phyloP scores from a whole-genome alignment of 768 basidiomycete genomes.

The Kockovaella imperatae region DNA sequence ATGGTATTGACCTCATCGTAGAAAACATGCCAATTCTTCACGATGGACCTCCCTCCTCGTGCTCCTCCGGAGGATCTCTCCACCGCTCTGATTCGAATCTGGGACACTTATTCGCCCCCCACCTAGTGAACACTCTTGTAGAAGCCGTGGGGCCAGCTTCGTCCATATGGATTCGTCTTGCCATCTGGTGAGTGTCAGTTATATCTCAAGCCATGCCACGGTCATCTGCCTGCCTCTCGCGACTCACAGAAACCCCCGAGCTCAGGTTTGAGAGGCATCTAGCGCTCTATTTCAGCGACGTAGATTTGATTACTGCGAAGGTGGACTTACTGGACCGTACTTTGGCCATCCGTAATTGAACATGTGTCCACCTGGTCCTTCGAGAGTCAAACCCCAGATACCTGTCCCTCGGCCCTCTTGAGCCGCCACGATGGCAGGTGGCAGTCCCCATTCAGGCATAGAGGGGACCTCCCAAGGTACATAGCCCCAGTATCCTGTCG shows the following conservation, averaged over 20 bases:
- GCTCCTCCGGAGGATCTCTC: no score
- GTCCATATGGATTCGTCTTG: slow-evolving; percentile 37
- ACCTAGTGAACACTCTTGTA: slow-evolving; percentile 29
- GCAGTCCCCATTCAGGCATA: slow-evolving; percentile 22
- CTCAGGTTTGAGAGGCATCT: slow-evolving; percentile 40
- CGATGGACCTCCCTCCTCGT: no score
- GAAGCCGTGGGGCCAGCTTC: slow-evolving; percentile 32
- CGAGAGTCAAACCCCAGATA: slow-evolving; percentile 9
- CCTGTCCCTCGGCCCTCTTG: slow-evolving; percentile 30
- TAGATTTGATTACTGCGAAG: neutral
- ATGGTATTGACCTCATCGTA: no score
- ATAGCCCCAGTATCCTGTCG: slow-evolving; percentile 31
- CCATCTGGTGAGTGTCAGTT: slow-evolving; percentile 17
- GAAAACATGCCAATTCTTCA: no score
- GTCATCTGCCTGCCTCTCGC: neutral
- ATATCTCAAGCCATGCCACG: neutral
- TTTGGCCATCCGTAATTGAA: slow-evolving; percentile 41
- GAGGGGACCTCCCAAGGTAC: slow-evolving; percentile 20
- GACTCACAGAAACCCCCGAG: slow-evolving; percentile 38
- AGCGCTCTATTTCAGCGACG: neutral
- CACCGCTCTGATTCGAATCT: no score
- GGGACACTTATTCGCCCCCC: no score
- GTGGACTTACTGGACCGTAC: slow-evolving; percentile 31
- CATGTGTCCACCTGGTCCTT: slow-evolving; percentile 7
- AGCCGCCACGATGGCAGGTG: slow-evolving; percentile 28